phyloP scores from a whole-genome alignment of 768 basidiomycete species.

The Candolleomyces aberdarensis region DNA sequence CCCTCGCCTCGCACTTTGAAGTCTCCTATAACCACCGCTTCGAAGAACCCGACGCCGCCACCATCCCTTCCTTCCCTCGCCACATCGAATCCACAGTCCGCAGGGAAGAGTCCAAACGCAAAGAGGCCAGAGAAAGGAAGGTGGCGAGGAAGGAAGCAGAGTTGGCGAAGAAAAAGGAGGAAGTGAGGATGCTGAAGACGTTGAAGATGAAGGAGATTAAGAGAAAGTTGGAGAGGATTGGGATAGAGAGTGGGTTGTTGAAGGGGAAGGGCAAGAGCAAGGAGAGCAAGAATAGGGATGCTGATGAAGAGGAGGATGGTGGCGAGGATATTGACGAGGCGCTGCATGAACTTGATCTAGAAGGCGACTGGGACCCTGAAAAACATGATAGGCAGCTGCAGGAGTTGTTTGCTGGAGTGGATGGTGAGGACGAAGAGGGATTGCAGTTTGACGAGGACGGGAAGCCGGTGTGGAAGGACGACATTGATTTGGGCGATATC shows the following conservation, averaged over 20 bases:
- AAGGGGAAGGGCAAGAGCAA: conserved; percentile 28
- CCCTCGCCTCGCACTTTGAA: conserved; percentile 89
- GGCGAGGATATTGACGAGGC: conserved; percentile 38
- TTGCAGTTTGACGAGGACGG: conserved; percentile 34
- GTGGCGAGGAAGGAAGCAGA: conserved; percentile 81
- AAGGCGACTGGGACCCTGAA: conserved; percentile 90
- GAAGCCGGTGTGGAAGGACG: conserved; percentile 92
- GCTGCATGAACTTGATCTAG: conserved; percentile 72
- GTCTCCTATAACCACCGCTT: conserved; percentile 97
- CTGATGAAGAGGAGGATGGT: conserved; percentile 33
- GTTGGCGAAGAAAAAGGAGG: conserved; percentile 68
- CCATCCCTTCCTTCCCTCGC: conserved; percentile 67
- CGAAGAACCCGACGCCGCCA: conserved; percentile 80
- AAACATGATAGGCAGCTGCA: conserved; percentile 84
- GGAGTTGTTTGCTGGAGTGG: conserved; percentile 51
- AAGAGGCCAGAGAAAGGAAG: conserved; percentile 77
- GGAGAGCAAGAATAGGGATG: conserved; percentile 12
- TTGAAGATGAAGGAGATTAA: conserved; percentile 85
- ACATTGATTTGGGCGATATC: conserved; percentile 79
- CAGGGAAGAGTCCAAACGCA: conserved; percentile 73
- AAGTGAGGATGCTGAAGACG: conserved; percentile 74
- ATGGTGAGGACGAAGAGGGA: conserved; percentile 30
- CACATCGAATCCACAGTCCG: conserved; percentile 60
- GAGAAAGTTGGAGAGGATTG: conserved; percentile 70
- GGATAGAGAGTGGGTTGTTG: conserved; percentile 63